These are phyloP conservation scores for Talaromyces wortmannii DNA, from an alignment of 495 filamentous ascomycete genomes.

Conservation along the genomic window DNA sequence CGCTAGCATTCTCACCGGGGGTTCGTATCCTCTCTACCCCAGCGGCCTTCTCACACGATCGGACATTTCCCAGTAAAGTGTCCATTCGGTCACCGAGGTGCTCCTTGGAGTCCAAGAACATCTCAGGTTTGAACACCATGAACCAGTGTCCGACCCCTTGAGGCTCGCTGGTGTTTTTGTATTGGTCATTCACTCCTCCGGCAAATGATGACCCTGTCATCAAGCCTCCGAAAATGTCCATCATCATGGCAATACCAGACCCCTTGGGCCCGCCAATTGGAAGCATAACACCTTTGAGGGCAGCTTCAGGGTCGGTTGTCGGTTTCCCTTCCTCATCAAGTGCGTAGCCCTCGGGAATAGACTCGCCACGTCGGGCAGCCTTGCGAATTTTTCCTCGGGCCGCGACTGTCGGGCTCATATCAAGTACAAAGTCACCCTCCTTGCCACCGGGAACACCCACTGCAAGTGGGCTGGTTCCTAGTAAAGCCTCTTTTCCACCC, in stretches of 20 bases:
- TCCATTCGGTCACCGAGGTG: background rate
- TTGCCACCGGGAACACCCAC: conserved; percentile 6
- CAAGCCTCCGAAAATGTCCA: conserved; percentile 23
- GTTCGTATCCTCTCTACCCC: conserved; percentile 57
- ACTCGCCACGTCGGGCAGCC: conserved; percentile 20
- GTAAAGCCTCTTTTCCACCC: conserved; percentile 14
- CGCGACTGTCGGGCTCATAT: conserved; percentile 12
- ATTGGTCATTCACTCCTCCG: conserved; percentile 20
- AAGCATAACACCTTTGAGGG: conserved; percentile 15
- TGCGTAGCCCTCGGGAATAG: conserved; percentile 20
- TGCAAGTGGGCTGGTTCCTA: conserved; percentile 20
- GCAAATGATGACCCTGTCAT: conserved; percentile 20
- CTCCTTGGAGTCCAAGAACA: conserved; percentile 8
- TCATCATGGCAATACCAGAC: conserved; percentile 22
- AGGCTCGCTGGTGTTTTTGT: conserved; percentile 11
- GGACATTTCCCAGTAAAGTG: background rate
- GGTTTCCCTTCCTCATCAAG: conserved; percentile 17
- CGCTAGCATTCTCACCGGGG: conserved; percentile 41
- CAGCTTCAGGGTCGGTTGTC: conserved; percentile 16
- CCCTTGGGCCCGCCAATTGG: conserved; percentile 28
- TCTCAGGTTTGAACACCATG: conserved; percentile 18
- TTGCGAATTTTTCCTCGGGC: conserved; percentile 20
- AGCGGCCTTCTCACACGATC: conserved; percentile 38
- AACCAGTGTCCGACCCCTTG: conserved; percentile 24
- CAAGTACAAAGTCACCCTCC: conserved; percentile 7